Evolutionary conservation across 2,329 filamentous ascomycete species (phyloP).

Genomic region (Fusarium dimerum): DNA sequence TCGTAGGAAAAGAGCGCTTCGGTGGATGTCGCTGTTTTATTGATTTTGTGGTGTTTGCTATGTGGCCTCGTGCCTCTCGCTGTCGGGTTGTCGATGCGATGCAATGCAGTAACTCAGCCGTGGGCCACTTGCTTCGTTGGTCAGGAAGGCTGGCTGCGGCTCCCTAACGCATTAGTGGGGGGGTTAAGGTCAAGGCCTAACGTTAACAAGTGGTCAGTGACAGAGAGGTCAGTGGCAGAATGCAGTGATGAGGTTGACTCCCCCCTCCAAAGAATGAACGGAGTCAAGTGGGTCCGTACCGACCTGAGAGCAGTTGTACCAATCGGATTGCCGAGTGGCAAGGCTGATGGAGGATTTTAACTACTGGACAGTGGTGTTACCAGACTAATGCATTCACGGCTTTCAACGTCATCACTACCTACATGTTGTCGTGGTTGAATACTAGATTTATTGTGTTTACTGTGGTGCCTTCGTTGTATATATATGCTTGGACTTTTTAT

Average conservation of each 20-base stretch:
- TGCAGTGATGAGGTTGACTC: constrained; percentile 19
- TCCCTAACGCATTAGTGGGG: constrained; percentile 23
- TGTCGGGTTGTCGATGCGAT: constrained; percentile 23
- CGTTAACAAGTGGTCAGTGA: no score
- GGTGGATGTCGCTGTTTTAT: constrained; percentile 9
- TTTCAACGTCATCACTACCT: not conserved
- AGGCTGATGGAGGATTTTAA: constrained; percentile 20
- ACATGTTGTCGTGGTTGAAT: no score
- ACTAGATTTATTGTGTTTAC: no score
- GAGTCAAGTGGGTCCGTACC: constrained; percentile 44
- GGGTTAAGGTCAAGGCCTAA: no score
- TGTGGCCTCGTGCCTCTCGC: constrained; percentile 22
- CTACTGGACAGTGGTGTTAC: not conserved
- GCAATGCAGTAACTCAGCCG: no score
- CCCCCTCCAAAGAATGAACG: constrained; percentile 28
- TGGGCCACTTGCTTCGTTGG: constrained; percentile 23
- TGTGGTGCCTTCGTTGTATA: no score
- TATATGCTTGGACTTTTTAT: no score
- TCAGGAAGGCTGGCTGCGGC: constrained; percentile 29
- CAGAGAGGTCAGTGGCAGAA: no score
- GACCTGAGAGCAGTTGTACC: constrained; percentile 26
- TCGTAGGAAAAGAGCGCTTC: constrained; percentile 17
- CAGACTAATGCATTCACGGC: not conserved
- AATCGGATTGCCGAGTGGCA: constrained; percentile 28
- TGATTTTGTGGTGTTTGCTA: constrained; percentile 10